Percentiles rank a stretch among this genome's conserved stretches.
Conservation (phyloP, 2,329 filamentous ascomycete species). For the Microcyclospora pomicola region DNA sequence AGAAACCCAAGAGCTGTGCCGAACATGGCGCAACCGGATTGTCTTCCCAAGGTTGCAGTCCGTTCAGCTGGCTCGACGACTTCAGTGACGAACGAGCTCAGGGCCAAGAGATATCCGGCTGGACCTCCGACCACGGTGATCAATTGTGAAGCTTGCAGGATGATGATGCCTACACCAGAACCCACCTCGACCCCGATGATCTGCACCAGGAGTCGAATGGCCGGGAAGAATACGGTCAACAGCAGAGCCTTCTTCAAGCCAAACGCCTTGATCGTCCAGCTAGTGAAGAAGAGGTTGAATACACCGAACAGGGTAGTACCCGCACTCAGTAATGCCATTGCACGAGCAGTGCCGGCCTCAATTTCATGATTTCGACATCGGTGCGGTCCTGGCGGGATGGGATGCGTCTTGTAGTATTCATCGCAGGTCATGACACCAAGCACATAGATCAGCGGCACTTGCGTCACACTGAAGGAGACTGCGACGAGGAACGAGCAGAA, state of each 20-base stretch:
- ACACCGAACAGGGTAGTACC: constrained; percentile 55
- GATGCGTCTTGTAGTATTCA: constrained; percentile 48
- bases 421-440: constrained; percentile 62
- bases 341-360: constrained; percentile 47
- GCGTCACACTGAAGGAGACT: constrained; percentile 36
- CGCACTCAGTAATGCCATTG: constrained; percentile 52
- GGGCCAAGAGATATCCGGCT: constrained; percentile 52
- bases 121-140: constrained; percentile 57
- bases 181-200: constrained; percentile 51
- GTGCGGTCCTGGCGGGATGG: constrained; percentile 33
- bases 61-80: constrained; percentile 45
- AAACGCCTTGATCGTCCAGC: constrained; percentile 51
- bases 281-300: constrained; percentile 53
- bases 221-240: constrained; percentile 50
- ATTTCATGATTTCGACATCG: constrained; percentile 49
- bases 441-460: constrained; percentile 45
- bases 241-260: constrained; percentile 50
- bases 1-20: constrained; percentile 52
- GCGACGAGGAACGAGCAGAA: constrained; percentile 48
- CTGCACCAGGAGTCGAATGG: constrained; percentile 48
- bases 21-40: constrained; percentile 55
- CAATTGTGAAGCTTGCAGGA: constrained; percentile 53
- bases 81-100: constrained; percentile 57
- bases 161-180: constrained; percentile 48
- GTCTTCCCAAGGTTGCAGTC: constrained; percentile 50